These are phyloP conservation scores for Corniculantispora saksenae DNA, from an alignment of 2,329 filamentous ascomycete genomes.

Conservation along the genomic window DNA sequence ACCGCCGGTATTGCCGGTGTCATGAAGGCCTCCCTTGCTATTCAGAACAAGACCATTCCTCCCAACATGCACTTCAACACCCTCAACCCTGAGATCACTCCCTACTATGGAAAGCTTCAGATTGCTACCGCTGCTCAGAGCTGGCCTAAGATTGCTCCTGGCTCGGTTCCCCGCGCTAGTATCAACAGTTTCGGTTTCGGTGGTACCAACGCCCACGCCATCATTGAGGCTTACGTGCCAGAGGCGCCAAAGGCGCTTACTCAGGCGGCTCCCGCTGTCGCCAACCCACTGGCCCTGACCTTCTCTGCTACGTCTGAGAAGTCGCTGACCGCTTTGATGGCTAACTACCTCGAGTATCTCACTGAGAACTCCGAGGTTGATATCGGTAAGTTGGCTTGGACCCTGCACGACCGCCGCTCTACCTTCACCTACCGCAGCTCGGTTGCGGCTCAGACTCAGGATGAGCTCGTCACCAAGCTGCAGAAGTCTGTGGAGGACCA, in stretches of 20 bases:
- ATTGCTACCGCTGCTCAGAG: conserved; percentile 20
- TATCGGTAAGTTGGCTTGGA: conserved; percentile 24
- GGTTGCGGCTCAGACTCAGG: conserved; percentile 19
- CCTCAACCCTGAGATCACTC: conserved; percentile 44
- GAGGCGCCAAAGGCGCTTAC: conserved; percentile 34
- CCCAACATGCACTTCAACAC: conserved; percentile 50
- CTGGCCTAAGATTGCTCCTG: conserved; percentile 16
- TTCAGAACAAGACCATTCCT: conserved; percentile 46
- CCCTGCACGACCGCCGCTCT: conserved; percentile 23
- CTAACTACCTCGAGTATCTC: conserved; percentile 19
- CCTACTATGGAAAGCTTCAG: conserved; percentile 22
- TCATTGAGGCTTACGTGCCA: conserved; percentile 30
- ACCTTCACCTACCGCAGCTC: conserved; percentile 22
- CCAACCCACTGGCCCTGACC: conserved; percentile 14
- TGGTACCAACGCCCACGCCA: conserved; percentile 42
- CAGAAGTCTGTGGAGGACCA: conserved; percentile 17
- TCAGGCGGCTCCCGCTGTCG: conserved; percentile 10
- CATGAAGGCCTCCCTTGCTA: conserved; percentile 49
- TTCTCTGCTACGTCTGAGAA: conserved; percentile 20
- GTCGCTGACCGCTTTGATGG: conserved; percentile 13
- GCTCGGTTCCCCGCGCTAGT: conserved; percentile 29
- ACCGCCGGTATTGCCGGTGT: conserved; percentile 48
- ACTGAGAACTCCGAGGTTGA: conserved; percentile 16
- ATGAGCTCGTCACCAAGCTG: conserved; percentile 19
- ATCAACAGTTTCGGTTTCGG: conserved; percentile 48